Evolutionary conservation across 2,329 filamentous ascomycete species (phyloP).

Genomic region (Epichloe elymi): DNA sequence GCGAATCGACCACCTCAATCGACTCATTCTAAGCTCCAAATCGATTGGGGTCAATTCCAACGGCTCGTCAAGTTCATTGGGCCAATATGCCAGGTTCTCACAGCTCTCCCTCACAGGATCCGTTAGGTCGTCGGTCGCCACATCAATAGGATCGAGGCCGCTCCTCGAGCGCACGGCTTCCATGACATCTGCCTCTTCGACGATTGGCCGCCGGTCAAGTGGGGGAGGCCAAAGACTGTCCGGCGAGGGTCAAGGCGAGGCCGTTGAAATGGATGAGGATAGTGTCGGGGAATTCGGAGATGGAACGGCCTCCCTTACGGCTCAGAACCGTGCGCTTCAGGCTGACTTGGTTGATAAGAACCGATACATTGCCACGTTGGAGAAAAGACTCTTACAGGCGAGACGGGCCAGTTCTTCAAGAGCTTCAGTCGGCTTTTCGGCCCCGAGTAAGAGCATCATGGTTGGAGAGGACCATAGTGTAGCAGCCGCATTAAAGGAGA

Average conservation of each 20-base stretch:
- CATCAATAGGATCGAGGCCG: slow-evolving; percentile 39
- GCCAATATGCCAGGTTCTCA: slow-evolving; percentile 49
- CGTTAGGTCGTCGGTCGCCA: slow-evolving; percentile 55
- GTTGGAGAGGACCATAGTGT: slow-evolving; percentile 71
- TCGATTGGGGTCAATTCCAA: slow-evolving; percentile 83
- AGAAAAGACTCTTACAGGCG: slow-evolving; percentile 84
- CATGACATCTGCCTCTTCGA: slow-evolving; percentile 49
- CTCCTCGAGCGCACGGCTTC: slow-evolving; percentile 53
- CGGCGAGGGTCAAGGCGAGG: slow-evolving; percentile 25
- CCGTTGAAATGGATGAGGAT: slow-evolving; percentile 49
- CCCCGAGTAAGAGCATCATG: slow-evolving; percentile 47
- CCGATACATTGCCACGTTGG: slow-evolving; percentile 85
- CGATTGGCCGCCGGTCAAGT: slow-evolving; percentile 41
- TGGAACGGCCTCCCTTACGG: slow-evolving; percentile 64
- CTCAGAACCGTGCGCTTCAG: slow-evolving; percentile 87
- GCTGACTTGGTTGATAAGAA: slow-evolving; percentile 96
- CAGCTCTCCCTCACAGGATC: slow-evolving; percentile 43
- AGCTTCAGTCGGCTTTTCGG: slow-evolving; percentile 60
- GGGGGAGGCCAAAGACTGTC: slow-evolving; percentile 26
- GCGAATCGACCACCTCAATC: slow-evolving; percentile 91
- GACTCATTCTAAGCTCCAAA: slow-evolving; percentile 88
- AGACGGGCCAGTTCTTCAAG: slow-evolving; percentile 80
- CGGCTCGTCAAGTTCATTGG: slow-evolving; percentile 55
- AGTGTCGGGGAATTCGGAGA: slow-evolving; percentile 73
- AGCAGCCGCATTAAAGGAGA: slow-evolving; percentile 63